These are phyloP conservation scores for Sonneratia caseolaris DNA, from an alignment of 345 rosid species.

Conservation along the genomic window DNA sequence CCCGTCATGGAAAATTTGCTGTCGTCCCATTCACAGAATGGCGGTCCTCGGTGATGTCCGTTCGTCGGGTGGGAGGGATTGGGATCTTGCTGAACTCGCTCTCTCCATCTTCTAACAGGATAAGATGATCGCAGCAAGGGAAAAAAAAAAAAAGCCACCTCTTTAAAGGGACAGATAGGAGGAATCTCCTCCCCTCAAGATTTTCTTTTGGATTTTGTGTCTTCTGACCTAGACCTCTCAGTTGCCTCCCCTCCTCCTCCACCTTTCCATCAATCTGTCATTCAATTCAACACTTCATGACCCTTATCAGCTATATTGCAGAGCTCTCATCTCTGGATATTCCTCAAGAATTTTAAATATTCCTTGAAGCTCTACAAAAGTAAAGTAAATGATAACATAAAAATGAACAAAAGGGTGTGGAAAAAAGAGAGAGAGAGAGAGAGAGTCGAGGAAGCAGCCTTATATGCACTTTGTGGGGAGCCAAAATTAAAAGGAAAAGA, in stretches of 20 bases:
- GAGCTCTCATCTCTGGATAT: no score
- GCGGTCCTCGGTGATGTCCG: no score
- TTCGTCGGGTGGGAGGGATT: no score
- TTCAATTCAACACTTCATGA: neutral
- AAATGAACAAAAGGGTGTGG: neutral
- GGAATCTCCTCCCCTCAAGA: neutral
- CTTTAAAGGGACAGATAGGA: no score
- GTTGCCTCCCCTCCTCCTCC: neutral
- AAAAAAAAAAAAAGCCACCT: no score
- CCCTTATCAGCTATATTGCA: neutral
- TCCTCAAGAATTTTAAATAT: neutral
- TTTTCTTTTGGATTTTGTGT: slow-evolving; percentile 13
- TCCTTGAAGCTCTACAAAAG: neutral
- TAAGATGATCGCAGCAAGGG: no score
- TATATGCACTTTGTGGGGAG: neutral
- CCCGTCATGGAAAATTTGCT: neutral
- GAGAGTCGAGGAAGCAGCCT: slow-evolving; percentile 1
- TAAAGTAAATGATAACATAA: neutral
- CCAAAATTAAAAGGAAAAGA: neutral
- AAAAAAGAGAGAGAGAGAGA: neutral
- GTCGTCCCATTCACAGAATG: no score
- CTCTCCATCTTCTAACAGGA: no score
- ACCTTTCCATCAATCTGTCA: neutral
- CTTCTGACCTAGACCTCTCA: slow-evolving; percentile 14
- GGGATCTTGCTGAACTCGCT: no score